Evolutionary conservation across 768 basidiomycete species (phyloP).

Genomic region (Solioccasus polychromus): DNA sequence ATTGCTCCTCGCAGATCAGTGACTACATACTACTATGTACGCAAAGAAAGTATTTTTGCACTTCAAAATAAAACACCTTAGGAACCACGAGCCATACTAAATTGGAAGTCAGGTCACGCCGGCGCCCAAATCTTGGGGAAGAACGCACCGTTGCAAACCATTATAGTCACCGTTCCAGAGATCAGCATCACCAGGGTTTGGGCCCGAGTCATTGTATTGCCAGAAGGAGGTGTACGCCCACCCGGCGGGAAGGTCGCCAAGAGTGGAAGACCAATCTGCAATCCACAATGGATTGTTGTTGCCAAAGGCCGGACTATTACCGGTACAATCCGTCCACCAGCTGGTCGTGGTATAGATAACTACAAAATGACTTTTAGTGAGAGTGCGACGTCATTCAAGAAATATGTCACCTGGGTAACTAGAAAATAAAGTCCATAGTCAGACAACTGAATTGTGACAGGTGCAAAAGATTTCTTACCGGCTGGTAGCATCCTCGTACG

Average conservation of each 20-base stretch:
- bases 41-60: too few relatives aligned
- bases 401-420: neutral
- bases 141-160: neutral
- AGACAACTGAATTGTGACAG: neutral
- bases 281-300: neutral
- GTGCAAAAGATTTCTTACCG: slow-evolving; percentile 34
- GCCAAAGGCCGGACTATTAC: neutral
- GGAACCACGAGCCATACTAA: too few relatives aligned
- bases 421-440: neutral
- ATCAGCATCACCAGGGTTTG: neutral
- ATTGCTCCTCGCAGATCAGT: too few relatives aligned
- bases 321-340: neutral
- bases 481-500: slow-evolving; percentile 47
- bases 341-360: neutral
- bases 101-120: too few relatives aligned
- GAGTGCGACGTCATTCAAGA: neutral
- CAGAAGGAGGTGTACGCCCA: neutral
- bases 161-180: neutral
- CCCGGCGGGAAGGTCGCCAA: neutral
- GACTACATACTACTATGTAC: too few relatives aligned
- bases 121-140: too few relatives aligned
- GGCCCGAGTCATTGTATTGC: neutral
- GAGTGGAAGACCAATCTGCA: neutral
- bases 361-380: neutral
- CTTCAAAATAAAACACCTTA: too few relatives aligned